Evolutionary conservation across 331 rosid genomes (phyloP), one percentile per base, ranked within the genome.

Genomic region (Rosa hybrid): DNA sequence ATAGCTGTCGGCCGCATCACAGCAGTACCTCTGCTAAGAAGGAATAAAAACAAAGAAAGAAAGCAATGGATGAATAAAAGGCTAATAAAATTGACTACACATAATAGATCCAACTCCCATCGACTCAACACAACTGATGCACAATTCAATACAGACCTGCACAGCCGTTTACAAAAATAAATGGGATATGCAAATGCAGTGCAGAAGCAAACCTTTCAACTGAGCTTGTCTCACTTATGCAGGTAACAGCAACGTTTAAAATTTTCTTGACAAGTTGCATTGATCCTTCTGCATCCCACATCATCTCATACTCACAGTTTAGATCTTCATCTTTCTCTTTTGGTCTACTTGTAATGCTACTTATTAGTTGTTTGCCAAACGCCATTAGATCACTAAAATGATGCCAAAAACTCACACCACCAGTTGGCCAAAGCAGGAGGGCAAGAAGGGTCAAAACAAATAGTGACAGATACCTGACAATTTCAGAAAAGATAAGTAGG

Each of bases 211-310:
- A 91, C 98, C 98, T 91, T 89, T 90, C 97, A 51, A 82, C 81
- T 59, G 73, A 77, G 87, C 77, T 88, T 49, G 50, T 68, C 59
- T 90, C 94, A 7, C 78, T 84, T 3, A 85, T 83, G 68, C 81
- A 64, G 39, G 87, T 74, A 51, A 65, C 60, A 11, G 92, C 77
- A 77, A 84, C 20, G 74, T 71, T 83, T 81, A 42, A 38, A 38
- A 90, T 78, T 88, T 90, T 94, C 94, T 94, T 94, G 50, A 94
- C 83, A 71, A 94, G 91, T 85, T 92, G 95, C 97, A 90, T 92
- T 42, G 90, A 80, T 56, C 96, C 97, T 79, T 91, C 97, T 9
- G 93, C 95, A 80, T 90, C 93, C 97, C 97, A 92, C 78, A 90
- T 85, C 95, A 89, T 89, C 86, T 92, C 97, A 69, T 92, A 90